phyloP scores from a whole-genome alignment of 1,284 basidiomycete species.

The Cerrena zonata region DNA sequence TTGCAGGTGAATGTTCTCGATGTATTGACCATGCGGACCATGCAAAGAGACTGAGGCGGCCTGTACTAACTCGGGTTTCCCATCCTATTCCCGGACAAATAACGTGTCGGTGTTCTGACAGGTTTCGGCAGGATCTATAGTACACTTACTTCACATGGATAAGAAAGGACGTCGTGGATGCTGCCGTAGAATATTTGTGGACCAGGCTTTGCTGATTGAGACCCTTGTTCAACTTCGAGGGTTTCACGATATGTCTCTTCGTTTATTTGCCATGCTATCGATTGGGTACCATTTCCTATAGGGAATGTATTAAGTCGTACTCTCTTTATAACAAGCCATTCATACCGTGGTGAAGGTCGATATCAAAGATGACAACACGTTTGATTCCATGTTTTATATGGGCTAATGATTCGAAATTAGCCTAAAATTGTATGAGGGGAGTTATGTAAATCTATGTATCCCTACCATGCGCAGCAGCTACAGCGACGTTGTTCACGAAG shows the following conservation, averaged over 20 bases:
- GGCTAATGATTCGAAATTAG: constrained; percentile 39
- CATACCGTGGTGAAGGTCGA: constrained; percentile 90
- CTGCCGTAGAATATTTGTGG: constrained; percentile 83
- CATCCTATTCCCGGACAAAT: constrained; percentile 61
- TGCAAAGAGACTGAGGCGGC: constrained; percentile 80
- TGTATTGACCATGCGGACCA: constrained; percentile 83
- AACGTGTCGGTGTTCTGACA: not conserved
- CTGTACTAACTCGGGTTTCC: constrained; percentile 71
- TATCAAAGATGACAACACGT: constrained; percentile 83
- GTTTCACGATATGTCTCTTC: constrained; percentile 73
- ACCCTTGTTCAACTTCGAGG: constrained; percentile 43
- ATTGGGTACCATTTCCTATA: constrained; percentile 92
- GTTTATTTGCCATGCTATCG: constrained; percentile 88
- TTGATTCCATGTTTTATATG: constrained; percentile 76
- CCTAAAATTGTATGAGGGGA: not conserved
- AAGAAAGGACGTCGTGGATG: constrained; percentile 86
- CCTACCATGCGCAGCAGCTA: constrained; percentile 85
- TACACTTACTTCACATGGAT: constrained; percentile 77
- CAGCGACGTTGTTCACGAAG: constrained; percentile 89
- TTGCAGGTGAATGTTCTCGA: constrained; percentile 87
- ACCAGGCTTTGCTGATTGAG: constrained; percentile 35
- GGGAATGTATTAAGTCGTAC: not conserved
- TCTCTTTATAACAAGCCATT: constrained; percentile 14
- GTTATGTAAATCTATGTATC: constrained; percentile 1
- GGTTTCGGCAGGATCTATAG: not conserved